Base-by-base conservation (phyloP, 257 asterid genomes). In the Ligustrum vulgare region DNA sequence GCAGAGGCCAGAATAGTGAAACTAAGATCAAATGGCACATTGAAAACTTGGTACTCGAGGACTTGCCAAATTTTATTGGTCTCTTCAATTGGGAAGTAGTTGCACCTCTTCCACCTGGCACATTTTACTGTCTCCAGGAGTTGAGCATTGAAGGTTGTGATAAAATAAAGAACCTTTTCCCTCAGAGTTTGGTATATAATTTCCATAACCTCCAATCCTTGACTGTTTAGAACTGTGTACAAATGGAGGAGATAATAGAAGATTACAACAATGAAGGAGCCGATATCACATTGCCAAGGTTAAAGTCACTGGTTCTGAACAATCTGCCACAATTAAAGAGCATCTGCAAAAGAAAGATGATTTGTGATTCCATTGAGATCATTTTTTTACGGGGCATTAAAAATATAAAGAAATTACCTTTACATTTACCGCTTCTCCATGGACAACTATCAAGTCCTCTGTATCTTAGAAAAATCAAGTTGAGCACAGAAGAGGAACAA, bases 21-120 rank as follows among this genome's bases (percentile, higher is more conserved):
- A 86, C 88, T 94, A 75, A 87, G 99, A 83, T 83, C 96, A 6
- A 94, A 92, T 54, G 99, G 99, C n/a, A n/a, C n/a, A n/a, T n/a
- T n/a, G n/a, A n/a, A n/a, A n/a, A n/a, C n/a, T 37, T 37, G 43
- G 0, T 0, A 1, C 11, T 37, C 12, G 2, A 0, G 2, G 2
- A 1, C 0, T 37, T 37, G 12, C 43, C 43, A 37, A 37, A 37
- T 37, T 37, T 37, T 7, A 37, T 37, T 37, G 43, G 43, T 37
- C 43, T 37, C 43, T 37, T 37, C 43, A 37, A 37, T 11, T 37
- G 43, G 43, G 43, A 37, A 32, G 60, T 8, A 31, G 11, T 18
- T n/a, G 41, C 20, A 43, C 68, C 34, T 1, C 77, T 69, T 36
- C 73, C 65, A 22, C 2, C n/a, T 37, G 81, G 72, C 20, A 69